Evolutionary conservation across 345 rosid genomes (phyloP).

Genomic region (Jatropha curcas): DNA sequence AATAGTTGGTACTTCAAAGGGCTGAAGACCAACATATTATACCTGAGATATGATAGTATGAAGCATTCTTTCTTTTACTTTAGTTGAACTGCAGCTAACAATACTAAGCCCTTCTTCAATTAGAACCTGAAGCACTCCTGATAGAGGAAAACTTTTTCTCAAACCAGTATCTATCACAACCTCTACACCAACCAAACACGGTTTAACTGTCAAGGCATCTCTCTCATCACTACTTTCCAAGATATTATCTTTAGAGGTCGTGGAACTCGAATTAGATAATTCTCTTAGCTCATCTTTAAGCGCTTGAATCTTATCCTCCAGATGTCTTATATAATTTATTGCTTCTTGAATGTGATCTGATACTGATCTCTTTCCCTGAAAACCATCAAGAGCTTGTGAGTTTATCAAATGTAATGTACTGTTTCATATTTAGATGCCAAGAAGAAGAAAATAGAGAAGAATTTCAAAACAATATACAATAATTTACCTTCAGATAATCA

Average conservation of each 20-base stretch:
- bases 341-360: slow-evolving; percentile 50
- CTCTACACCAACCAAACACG: slow-evolving; percentile 40
- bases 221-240: slow-evolving; percentile 6
- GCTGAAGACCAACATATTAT: not conserved
- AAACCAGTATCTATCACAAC: slow-evolving; percentile 27
- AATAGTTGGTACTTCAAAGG: too few relatives aligned
- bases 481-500: slow-evolving; percentile 40
- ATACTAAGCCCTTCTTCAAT: slow-evolving; percentile 33
- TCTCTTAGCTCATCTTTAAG: slow-evolving; percentile 37
- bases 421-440: too few relatives aligned
- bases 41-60: slow-evolving; percentile 44
- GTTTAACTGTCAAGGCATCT: slow-evolving; percentile 26
- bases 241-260: slow-evolving; percentile 5
- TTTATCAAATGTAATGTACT: too few relatives aligned
- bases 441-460: too few relatives aligned
- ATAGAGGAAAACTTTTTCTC: slow-evolving; percentile 32
- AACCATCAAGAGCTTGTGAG: not conserved
- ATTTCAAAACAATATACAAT: too few relatives aligned
- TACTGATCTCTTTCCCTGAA: slow-evolving; percentile 49
- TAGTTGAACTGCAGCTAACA: slow-evolving; percentile 35
- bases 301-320: slow-evolving; percentile 31
- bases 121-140: slow-evolving; percentile 31
- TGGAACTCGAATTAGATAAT: not conserved
- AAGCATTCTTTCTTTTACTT: slow-evolving; percentile 33
- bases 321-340: slow-evolving; percentile 41